Conservation (phyloP, 164 flowering plant species). For the Tinospora cordifolia region DNA sequence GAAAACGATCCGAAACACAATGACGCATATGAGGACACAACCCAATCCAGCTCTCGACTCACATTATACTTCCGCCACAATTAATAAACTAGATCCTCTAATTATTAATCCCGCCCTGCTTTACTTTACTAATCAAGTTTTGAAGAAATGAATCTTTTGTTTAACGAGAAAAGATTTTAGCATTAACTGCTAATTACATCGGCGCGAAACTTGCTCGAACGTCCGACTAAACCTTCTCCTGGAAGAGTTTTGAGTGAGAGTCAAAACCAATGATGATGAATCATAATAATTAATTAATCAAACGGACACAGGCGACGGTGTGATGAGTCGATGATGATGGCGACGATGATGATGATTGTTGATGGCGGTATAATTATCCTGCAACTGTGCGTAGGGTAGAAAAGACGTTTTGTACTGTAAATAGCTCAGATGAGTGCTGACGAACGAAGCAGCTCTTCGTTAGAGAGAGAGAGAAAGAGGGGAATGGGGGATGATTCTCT, state of each 20-base stretch:
- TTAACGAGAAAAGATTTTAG: neutral
- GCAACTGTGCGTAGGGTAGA: neutral
- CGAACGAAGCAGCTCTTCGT: neutral
- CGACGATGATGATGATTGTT: neutral
- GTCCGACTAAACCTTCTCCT: too few species aligned
- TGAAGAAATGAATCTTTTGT: neutral
- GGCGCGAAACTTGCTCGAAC: too few species aligned
- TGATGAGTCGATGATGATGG: neutral
- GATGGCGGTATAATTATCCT: neutral
- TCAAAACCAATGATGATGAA: neutral
- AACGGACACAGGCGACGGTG: neutral
- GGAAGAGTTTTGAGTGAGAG: too few species aligned
- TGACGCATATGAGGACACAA: too few species aligned
- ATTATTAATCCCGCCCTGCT: too few species aligned
- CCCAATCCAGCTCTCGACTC: too few species aligned
- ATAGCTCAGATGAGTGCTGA: neutral
- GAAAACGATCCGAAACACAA: too few species aligned
- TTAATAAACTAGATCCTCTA: too few species aligned
- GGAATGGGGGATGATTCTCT: too few species aligned
- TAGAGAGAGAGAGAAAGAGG: too few species aligned
- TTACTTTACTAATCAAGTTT: too few species aligned
- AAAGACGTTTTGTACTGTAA: neutral
- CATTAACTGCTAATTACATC: neutral
- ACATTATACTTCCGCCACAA: too few species aligned
- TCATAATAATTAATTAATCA: neutral